Evolutionary conservation across 768 basidiomycete genomes (phyloP), one percentile per base, ranked within the genome.

Genomic region (Leccinum fibrillosum): DNA sequence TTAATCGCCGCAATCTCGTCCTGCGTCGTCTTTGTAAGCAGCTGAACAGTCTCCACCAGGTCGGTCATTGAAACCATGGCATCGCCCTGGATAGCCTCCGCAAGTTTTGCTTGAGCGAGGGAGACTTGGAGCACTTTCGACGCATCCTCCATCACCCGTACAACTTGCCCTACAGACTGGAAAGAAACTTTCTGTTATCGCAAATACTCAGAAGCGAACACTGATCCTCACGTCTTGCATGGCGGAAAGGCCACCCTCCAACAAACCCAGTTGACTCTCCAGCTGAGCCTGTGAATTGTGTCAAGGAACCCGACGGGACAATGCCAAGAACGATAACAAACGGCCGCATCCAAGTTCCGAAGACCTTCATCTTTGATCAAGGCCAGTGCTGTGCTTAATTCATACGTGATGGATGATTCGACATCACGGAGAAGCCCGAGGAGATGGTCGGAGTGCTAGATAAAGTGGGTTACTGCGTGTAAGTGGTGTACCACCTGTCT

Each of bases 1-100:
- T 80, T 82, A 54, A 86, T 78, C 56, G 74, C 76, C 54, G 76
- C 71, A 37, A 86, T 68, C 60, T 82, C 81, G 15, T 62, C 56
- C 21, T 74, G 76, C 2, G 81, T 74, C 10, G 72, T 74, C 32
- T 66, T 63, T 1, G 77, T 74, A 21, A 84, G 66, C 11, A 72
- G 67, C 8, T 71, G 60, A 25, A 85, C 62, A 0, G 72, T 68
- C 21, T 70, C 64, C 10, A 65, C 68, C 9, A 85, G 74, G 10
- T 64, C 63, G 15, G 62, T 54, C 49, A 77, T 77, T 21, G 78
- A 74, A 34, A 64, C 55, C 7, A 73, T 62, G 5, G 76, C 71
- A 23, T 77, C 71, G 28, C 59, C 62, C 55, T 84, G 83, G 32
- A 72, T 66, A 4, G 58, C 58, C 19, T 72, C 74, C 5, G 75